Base-by-base conservation (phyloP, 176 grass and related monocot genomes). In the Oryza punctata region DNA sequence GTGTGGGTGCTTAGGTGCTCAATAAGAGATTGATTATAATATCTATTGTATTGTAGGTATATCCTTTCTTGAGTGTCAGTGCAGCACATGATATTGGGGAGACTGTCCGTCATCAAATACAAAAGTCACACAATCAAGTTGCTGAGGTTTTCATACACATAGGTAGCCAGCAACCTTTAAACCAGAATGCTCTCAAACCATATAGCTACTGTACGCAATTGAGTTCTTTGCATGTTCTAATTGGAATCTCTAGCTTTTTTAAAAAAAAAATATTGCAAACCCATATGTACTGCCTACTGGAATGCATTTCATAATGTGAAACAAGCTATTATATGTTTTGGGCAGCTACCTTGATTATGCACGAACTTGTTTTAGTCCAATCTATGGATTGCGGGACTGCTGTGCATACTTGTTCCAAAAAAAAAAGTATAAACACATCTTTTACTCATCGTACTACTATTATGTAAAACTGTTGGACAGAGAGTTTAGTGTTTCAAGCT, bases 111-210 rank as follows among this genome's bases (percentile, higher is more conserved):
- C 86, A 90, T 93, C 89, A 86, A 65, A 95, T 98, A 86, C 92
- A 98, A 28, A 90, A 90, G 81, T 63, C 32, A 19, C 95, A 98
- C 69, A 89, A 83, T 82, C 92, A 98, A 84, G 95, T 98, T 82
- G 84, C 87, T 60, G 95, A 97, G 75, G 87, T 89, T 89, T 98
- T 98, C 91, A 91, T 98, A 93, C 90, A 98, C 77, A 98, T 98
- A 93, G 95, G 95, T 93, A 88, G 14, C 54, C 15, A 11, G 15
- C 76, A 68, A n/a, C 47, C 71, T 57, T 65, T 28, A 59, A 67
- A 67, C 14, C 43, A 65, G 9, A 67, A 73, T 59, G 43, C 23
- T 79, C 26, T 83, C 41, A 71, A 73, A 74, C 18, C 37, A 38
- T 41, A 28, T 38, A 65, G 63, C 33, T 33, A 68, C 18, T 30